Evolutionary conservation across 345 rosid genomes (phyloP), one percentile per base, ranked within the genome.

Genomic region (Eucalyptus microcorys): DNA sequence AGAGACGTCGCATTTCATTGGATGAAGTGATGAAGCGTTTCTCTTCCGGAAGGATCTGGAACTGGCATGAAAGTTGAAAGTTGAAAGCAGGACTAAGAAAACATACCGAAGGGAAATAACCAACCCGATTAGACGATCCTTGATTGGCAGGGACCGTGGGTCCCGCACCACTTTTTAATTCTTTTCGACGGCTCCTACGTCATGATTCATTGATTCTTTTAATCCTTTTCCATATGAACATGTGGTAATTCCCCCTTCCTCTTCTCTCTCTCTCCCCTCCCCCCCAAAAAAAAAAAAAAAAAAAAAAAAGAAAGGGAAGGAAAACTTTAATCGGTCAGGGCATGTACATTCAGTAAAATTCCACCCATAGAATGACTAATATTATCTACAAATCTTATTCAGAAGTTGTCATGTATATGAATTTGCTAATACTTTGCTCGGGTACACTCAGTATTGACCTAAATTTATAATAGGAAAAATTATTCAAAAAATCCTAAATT

Each of bases 211-310:
- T 0, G 0, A 24, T 55, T 55, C 61, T 55, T 55, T 8, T 55
- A 22, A 55, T 55, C 61, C 30, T 22, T 55, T 55, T 55, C 61
- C 27, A 9, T 1, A 22, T 55, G 61, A 55, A 55, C 61, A 55
- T 55, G 61, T 24, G 27, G 30, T 55, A 9, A 55, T 24, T 8
- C 27, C 26, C 26, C 59, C 6, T 24, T 17, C 6, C 22, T n/a
- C n/a, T n/a, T n/a, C n/a, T n/a, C n/a, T n/a, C 22, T 50, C 53
- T 8, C 2, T 19, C 19, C 0, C 52, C 16, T 0, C 50, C 50
- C 3, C 17, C 52, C 49, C 0, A 7, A 13, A 49, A 12, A 49
- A 14, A 49, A 5, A 49, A 19, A 0, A 5, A 21, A 53, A 8
- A 21, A 4, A 2, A 3, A 21, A 21, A 7, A 52, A 52, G 8